Evolutionary conservation across 2,329 filamentous ascomycete species (phyloP), one percentile per base, ranked within the genome.

Genomic region (Diaporthe amygdali): DNA sequence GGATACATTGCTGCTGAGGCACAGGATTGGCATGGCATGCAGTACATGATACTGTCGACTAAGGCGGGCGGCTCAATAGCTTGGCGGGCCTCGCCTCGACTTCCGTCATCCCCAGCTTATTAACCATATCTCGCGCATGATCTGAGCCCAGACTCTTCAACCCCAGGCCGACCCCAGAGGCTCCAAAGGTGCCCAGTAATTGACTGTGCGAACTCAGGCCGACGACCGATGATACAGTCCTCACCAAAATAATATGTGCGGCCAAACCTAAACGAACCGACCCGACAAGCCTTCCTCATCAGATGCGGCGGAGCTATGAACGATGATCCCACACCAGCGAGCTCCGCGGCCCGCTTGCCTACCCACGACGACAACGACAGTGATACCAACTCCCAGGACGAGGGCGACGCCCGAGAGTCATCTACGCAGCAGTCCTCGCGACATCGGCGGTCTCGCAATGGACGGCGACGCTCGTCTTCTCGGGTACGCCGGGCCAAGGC

Each of bases 291-390:
- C 76, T 76, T 74, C 77, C 76, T 76, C 75, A 77, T 79, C 78
- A 77, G 79, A 78, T 81, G 79, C 79, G 79, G 79, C 77, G 77
- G 81, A 84, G 82, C 82, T 81, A 84, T 84, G 82, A 84, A 80
- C 82, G 75, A 84, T 84, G 83, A 81, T 82, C 76, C 80, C 79
- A 66, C 56, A 64, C 79, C 79, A 79, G 79, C 82, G 79, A 82
- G 80, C 81, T 80, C 78, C 78, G 79, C 81, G 79, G 80, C 81
- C 78, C 76, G 75, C 74, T 76, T 75, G 72, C 76, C 72, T 69
- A 14, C 61, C 34, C 66, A 74, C 44, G 69, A 63, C 51, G 68
- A 74, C 37, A 66, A 52, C 34, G 52, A 67, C 30, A 56, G 66
- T 32, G 72, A 67, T 46, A 49, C 46, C 55, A 61, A 59, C 15